Evolutionary conservation across 306 rosid species (phyloP), one percentile per base, ranked within the genome.

Genomic region (Abrus precatorius): DNA sequence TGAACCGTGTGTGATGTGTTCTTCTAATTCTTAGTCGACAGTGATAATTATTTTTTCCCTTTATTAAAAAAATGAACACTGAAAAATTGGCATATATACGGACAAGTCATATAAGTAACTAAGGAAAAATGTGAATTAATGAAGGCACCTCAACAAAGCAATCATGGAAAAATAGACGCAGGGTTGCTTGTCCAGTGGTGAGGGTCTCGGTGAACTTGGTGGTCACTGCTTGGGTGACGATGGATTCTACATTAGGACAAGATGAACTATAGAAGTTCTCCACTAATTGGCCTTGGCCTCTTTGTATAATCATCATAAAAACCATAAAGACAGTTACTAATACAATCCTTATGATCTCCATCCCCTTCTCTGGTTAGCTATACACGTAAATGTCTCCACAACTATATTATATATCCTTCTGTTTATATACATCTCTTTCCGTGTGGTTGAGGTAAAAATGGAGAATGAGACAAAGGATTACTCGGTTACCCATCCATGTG

Each of bases 151-250:
- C 83, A 43, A 95, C 92, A 20, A 91, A 88, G 74, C 99, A 95
- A 2, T 95, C 99, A 76, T 93, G 99, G 47, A 95, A 84, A 71
- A 93, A 95, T 28, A 95, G 84, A 45, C 98, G 93, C 14, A 95
- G 89, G 54, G 99, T 95, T 1, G 90, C 89, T 27, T 91, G 92
- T 29, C 89, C 75, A 9, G 98, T 95, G 27, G 84, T 76, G 36
- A 80, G 49, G 0, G 93, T 91, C 53, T 88, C 91, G 5, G 69
- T 40, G 4, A 90, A 33, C 82, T 95, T 95, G 6, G 56, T 85
- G 11, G 89, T 83, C 3, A 93, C 98, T 52, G 92, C 89, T 27
- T 91, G 94, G 4, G 10, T 20, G n/a, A 95, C 99, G 0, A 90
- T 75, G 50, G 59, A 34, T 65, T 95, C 98, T 1, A 95, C 87